Conservation (phyloP, 305 asterid genomes). For the Fraxinus dipetala region DNA sequence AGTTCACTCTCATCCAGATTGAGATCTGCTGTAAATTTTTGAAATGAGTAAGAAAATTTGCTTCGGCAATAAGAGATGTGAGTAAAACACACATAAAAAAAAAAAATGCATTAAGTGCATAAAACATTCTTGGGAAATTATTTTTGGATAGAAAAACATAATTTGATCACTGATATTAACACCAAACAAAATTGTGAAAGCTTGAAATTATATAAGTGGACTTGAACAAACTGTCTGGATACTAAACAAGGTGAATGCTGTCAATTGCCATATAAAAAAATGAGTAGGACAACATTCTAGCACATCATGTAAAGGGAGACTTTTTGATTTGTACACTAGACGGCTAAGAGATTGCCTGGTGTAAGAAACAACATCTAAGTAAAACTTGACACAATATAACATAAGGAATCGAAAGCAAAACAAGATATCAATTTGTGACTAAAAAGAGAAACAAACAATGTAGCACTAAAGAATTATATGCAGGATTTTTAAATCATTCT, state of each 20-base stretch:
- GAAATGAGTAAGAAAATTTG: background rate
- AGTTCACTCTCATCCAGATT: background rate
- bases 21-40: background rate
- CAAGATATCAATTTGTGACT: background rate
- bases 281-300: background rate
- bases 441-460: constrained; percentile 8
- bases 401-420: background rate
- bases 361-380: constrained; percentile 8
- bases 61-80: constrained; percentile 10
- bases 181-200: constrained; percentile 7
- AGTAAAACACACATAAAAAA: background rate
- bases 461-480: background rate
- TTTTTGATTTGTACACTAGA: background rate
- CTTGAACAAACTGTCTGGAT: background rate
- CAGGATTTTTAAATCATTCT: constrained; percentile 3
- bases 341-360: background rate
- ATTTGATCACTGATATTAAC: constrained; percentile 6
- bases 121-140: constrained; percentile 12
- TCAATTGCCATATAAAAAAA: background rate
- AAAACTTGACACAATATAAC: background rate
- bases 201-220: constrained; percentile 4
- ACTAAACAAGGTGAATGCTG: background rate
- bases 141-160: background rate
- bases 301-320: background rate
- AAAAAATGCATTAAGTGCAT: background rate